Conservation (phyloP, 1,284 basidiomycete genomes). For the Coniferiporia weirii region DNA sequence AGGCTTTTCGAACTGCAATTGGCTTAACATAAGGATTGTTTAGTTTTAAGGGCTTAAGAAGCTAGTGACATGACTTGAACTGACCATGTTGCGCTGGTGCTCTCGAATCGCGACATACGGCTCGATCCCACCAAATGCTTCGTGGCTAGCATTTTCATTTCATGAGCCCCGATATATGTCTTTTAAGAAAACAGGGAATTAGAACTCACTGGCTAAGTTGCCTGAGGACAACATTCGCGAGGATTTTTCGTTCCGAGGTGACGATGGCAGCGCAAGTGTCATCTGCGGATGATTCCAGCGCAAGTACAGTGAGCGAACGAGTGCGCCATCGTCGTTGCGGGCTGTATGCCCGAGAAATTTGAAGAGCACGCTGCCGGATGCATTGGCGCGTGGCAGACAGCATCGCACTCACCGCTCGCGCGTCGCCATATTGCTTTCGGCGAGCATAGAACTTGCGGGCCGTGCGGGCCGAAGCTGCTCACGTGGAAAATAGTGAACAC, state of each 20-base stretch:
- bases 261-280: slow-evolving; percentile 87
- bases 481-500: too few relatives aligned
- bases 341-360: too few relatives aligned
- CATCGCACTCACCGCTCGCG: too few relatives aligned
- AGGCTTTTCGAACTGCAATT: slow-evolving; percentile 60
- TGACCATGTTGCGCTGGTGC: slow-evolving; percentile 74
- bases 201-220: slow-evolving; percentile 58
- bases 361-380: neutral
- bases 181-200: neutral
- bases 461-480: too few relatives aligned
- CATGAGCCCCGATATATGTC: neutral
- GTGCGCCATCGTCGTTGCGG: neutral
- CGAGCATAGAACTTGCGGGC: too few relatives aligned
- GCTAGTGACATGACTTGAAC: slow-evolving; percentile 22
- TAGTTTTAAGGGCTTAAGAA: slow-evolving; percentile 3
- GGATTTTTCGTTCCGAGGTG: slow-evolving; percentile 57
- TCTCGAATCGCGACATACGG: slow-evolving; percentile 70
- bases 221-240: slow-evolving; percentile 79
- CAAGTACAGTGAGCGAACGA: slow-evolving; percentile 63
- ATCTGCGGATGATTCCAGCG: slow-evolving; percentile 82
- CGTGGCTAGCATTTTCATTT: slow-evolving; percentile 44
- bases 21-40: slow-evolving; percentile 46
- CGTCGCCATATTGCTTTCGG: too few relatives aligned
- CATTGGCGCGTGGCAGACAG: too few relatives aligned
- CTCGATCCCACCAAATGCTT: slow-evolving; percentile 77